A percentile compares a stretch with the other conserved stretches of the same genome.
phyloP scores from a whole-genome alignment of 352 stramenopile genomes.

The Phytophthora melonis region DNA sequence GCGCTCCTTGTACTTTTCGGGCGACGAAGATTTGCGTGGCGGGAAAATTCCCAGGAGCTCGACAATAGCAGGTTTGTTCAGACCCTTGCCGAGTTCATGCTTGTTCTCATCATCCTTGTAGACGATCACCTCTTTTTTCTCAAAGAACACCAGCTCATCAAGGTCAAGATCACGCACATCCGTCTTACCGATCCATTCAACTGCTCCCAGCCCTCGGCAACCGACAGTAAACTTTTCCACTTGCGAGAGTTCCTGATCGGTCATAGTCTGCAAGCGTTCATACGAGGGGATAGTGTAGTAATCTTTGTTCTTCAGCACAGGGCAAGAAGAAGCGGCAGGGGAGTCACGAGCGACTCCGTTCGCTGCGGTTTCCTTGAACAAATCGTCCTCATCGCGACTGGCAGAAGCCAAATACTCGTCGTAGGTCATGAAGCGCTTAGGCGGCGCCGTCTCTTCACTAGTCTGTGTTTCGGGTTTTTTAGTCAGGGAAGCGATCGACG shows the following conservation, averaged over 20 bases:
- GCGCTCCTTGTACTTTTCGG: constrained; percentile 77
- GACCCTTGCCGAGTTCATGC: constrained; percentile 70
- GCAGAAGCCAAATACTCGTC: constrained; percentile 81
- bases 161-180: constrained; percentile 84
- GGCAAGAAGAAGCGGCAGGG: constrained; percentile 56
- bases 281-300: constrained; percentile 86
- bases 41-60: constrained; percentile 84
- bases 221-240: constrained; percentile 84
- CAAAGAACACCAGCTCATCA: constrained; percentile 82
- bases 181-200: constrained; percentile 84
- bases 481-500: constrained; percentile 32
- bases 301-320: constrained; percentile 73
- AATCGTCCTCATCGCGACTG: constrained; percentile 60
- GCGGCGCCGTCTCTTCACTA: constrained; percentile 34
- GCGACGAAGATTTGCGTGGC: constrained; percentile 62
- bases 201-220: constrained; percentile 79
- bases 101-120: constrained; percentile 90
- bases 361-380: constrained; percentile 40
- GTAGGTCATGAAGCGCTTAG: constrained; percentile 84
- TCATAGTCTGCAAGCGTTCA: constrained; percentile 76
- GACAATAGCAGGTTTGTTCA: constrained; percentile 85
- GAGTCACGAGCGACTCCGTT: constrained; percentile 1
- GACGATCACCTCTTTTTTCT: constrained; percentile 89
- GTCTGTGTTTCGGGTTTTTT: constrained; percentile 43
- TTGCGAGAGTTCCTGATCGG: constrained; percentile 66